phyloP scores from a whole-genome alignment of 441 rosid genomes.

The Erodium texanum region DNA sequence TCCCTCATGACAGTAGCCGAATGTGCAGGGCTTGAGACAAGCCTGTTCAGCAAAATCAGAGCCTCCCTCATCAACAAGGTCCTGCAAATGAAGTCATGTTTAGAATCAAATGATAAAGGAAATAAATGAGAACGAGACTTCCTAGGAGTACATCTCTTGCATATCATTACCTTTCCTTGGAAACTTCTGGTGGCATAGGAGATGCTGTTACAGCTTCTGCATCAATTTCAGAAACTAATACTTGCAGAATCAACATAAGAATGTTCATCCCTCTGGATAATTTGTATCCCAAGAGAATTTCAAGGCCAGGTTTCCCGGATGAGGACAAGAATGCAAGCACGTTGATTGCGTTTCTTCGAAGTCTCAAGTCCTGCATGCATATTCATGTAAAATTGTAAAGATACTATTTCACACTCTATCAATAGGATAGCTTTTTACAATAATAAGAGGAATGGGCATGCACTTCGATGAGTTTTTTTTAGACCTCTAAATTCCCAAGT shows the following conservation, averaged over 20 bases:
- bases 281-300: constrained; percentile 45
- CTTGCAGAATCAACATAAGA: constrained; percentile 61
- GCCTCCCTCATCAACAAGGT: constrained; percentile 62
- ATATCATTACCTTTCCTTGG: constrained; percentile 56
- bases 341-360: constrained; percentile 49
- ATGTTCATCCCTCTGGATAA: constrained; percentile 45
- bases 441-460: background rate
- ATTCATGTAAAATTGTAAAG: constrained; percentile 15
- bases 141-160: background rate
- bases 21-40: constrained; percentile 51
- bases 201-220: constrained; percentile 31
- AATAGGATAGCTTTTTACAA: background rate
- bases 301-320: constrained; percentile 65
- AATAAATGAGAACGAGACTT: background rate
- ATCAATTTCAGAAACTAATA: constrained; percentile 55
- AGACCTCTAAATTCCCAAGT: background rate
- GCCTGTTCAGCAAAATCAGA: constrained; percentile 69
- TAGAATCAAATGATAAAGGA: background rate
- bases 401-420: background rate
- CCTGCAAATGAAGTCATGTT: constrained; percentile 29
- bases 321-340: constrained; percentile 67
- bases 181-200: constrained; percentile 32
- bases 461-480: background rate
- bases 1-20: constrained; percentile 45
- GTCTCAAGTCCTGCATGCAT: constrained; percentile 60